A percentile compares a stretch with the other conserved stretches of the same genome.
These are phyloP conservation scores for Jaltomata sinuosa DNA, from an alignment of 257 asterid genomes.

Conservation along the genomic window DNA sequence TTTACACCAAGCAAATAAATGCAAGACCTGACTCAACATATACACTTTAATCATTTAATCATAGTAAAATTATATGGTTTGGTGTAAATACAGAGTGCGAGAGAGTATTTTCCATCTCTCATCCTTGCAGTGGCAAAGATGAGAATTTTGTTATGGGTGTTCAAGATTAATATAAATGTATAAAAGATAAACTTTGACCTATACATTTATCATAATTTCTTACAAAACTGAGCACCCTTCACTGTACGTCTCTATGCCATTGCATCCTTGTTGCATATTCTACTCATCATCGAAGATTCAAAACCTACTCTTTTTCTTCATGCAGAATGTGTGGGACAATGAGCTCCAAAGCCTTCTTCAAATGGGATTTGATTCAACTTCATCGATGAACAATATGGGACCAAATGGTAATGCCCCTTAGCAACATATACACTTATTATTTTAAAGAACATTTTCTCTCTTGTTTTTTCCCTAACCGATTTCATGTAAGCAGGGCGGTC, in stretches of 20 bases:
- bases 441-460: background rate
- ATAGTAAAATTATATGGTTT: background rate
- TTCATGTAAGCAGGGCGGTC: conserved; percentile 30
- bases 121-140: background rate
- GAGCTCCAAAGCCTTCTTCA: conserved; percentile 62
- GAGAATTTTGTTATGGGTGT: background rate
- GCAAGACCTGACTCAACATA: background rate
- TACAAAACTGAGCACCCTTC: background rate
- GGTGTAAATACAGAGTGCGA: background rate
- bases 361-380: conserved; percentile 57
- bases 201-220: background rate
- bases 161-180: background rate
- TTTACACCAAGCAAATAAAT: background rate
- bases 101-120: background rate
- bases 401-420: conserved; percentile 40
- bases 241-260: background rate
- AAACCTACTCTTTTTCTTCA: background rate
- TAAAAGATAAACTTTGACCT: background rate
- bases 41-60: background rate
- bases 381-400: conserved; percentile 40
- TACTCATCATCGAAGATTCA: background rate
- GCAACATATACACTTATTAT: background rate
- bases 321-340: conserved; percentile 55
- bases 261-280: background rate
- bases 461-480: background rate